Conservation (phyloP, 1,284 basidiomycete genomes). For the Ceratobasidium theobromae region DNA sequence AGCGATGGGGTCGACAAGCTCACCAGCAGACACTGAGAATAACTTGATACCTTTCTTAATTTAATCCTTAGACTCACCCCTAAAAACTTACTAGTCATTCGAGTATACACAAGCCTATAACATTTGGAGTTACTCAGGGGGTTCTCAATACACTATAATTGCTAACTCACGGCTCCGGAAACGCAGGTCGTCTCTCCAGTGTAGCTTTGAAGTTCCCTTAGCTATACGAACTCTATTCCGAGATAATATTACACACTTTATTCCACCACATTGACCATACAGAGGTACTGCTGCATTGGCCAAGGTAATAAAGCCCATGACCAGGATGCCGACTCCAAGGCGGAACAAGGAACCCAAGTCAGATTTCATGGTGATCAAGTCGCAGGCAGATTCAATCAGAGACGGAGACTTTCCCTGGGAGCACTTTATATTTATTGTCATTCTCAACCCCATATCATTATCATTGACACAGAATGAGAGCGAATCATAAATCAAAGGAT, state of each 20-base stretch:
- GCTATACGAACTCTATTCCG: neutral
- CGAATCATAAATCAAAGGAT: neutral
- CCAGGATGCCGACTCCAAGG: neutral
- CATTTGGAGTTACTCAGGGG: too few species aligned
- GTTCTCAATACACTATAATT: too few species aligned
- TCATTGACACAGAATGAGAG: neutral
- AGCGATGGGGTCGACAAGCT: neutral
- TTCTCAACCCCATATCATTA: too few species aligned
- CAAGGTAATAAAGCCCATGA: neutral
- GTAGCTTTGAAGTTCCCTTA: neutral
- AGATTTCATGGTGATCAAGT: neutral
- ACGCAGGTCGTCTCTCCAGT: conserved; percentile 7
- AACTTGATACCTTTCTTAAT: neutral
- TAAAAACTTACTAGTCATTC: neutral
- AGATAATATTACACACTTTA: neutral
- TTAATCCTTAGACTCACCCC: neutral
- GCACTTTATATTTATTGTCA: too few species aligned
- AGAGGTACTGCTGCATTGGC: neutral
- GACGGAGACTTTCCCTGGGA: too few species aligned
- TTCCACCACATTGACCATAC: conserved; percentile 1
- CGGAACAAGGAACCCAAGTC: neutral
- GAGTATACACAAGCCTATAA: conserved; percentile 1
- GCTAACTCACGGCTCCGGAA: neutral
- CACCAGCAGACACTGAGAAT: neutral
- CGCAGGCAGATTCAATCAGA: neutral